These are phyloP conservation scores for Megacollybia platyphylla DNA, from an alignment of 1,284 basidiomycete species.

Conservation along the genomic window DNA sequence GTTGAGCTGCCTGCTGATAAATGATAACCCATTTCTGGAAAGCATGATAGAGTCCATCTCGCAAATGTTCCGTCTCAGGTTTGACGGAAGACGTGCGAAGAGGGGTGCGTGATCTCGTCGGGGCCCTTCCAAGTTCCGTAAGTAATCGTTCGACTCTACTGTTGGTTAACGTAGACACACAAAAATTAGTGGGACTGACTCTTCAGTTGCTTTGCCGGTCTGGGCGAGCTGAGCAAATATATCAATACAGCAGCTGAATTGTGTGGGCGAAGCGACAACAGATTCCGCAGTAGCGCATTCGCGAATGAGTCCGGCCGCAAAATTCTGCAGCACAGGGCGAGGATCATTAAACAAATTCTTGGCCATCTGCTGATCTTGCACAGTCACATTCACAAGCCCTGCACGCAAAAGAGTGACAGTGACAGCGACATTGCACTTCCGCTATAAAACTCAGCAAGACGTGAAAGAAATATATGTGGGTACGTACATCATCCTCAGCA, in stretches of 20 bases:
- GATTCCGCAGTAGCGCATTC: conserved; percentile 77
- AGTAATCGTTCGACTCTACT: conserved; percentile 43
- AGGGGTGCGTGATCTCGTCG: conserved; percentile 20
- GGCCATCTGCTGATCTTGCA: conserved; percentile 87
- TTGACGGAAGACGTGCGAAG: conserved; percentile 40
- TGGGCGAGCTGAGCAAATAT: conserved; percentile 67
- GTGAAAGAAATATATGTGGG: not conserved
- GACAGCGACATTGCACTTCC: conserved; percentile 94
- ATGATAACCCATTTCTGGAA: conserved; percentile 94
- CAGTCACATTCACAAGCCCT: conserved; percentile 65
- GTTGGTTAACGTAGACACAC: not conserved
- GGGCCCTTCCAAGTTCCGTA: conserved; percentile 40
- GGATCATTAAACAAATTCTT: conserved; percentile 78
- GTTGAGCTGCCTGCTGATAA: conserved; percentile 81
- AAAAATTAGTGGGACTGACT: conserved; percentile 40
- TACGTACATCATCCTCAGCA: conserved; percentile 84
- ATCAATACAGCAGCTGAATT: conserved; percentile 77
- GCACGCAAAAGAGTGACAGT: conserved; percentile 83
- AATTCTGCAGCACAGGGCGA: conserved; percentile 70
- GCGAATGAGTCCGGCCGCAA: conserved; percentile 74
- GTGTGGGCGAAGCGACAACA: conserved; percentile 67
- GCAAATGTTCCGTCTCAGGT: conserved; percentile 57
- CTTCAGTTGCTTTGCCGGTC: conserved; percentile 68
- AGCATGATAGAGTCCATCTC: conserved; percentile 61
- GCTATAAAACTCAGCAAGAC: conserved; percentile 28